A percentile compares a stretch with the other conserved stretches of the same genome.
Evolutionary conservation across 2,329 filamentous ascomycete species (phyloP).

Genomic region (Xylaria sp.): DNA sequence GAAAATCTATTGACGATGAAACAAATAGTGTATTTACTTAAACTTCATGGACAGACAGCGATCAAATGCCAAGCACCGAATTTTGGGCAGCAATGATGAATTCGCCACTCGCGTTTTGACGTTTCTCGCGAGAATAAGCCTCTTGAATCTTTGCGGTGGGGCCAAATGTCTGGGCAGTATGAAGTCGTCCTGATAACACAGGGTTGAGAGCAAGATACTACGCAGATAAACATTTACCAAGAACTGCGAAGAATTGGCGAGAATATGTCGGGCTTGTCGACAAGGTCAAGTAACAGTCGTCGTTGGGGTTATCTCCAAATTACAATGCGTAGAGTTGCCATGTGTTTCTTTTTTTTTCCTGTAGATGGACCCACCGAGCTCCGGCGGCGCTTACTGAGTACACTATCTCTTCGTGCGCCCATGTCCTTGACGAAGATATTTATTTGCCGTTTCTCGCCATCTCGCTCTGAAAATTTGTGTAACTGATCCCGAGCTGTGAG

Average conservation of each 20-base stretch:
- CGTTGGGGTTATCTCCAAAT: not conserved
- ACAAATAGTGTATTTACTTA: not conserved
- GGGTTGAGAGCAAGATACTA: conserved; percentile 3
- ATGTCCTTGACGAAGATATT: not conserved
- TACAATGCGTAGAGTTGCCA: too few relatives aligned
- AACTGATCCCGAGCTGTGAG: conserved; percentile 25
- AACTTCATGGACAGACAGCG: not conserved
- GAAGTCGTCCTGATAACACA: conserved; percentile 3
- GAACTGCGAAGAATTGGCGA: not conserved
- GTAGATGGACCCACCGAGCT: not conserved
- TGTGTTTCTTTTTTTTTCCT: not conserved
- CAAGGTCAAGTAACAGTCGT: not conserved
- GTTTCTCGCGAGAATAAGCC: conserved; percentile 25
- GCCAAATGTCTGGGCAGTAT: conserved; percentile 10
- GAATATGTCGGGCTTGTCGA: not conserved
- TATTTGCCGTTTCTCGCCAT: conserved; percentile 18
- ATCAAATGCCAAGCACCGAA: conserved; percentile 10
- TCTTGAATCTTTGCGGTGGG: conserved; percentile 19
- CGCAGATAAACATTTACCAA: not conserved
- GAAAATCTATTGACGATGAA: not conserved
- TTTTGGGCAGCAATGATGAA: not conserved
- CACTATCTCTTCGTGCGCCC: not conserved
- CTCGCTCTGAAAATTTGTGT: conserved; percentile 22
- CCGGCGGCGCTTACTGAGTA: not conserved
- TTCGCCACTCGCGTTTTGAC: conserved; percentile 33